Conservation (phyloP, 192 early-diverging fungal genomes). For the Umbelopsis sp. region DNA sequence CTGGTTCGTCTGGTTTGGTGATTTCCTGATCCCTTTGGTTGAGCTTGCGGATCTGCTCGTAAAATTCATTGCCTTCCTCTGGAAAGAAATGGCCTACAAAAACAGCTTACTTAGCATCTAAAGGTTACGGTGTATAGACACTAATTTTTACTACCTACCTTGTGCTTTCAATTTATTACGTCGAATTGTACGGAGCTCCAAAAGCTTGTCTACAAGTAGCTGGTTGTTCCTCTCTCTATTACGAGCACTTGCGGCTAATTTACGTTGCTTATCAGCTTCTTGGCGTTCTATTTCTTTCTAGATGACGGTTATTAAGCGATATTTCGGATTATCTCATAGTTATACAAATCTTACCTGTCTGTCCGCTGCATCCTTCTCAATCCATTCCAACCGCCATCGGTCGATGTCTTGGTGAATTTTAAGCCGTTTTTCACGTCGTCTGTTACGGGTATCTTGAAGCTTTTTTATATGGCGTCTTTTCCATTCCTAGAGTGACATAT, state of each 20-base stretch:
- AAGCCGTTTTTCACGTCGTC: background rate
- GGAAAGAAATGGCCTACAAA: constrained; percentile 10
- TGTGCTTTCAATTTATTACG: constrained; percentile 4
- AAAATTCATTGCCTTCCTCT: constrained; percentile 6
- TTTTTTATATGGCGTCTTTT: background rate
- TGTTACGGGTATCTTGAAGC: constrained; percentile 2
- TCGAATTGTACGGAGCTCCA: constrained; percentile 1
- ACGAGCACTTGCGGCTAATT: background rate
- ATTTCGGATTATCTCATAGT: too few relatives aligned
- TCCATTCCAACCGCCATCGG: constrained; percentile 9
- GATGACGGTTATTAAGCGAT: background rate
- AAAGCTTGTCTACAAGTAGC: constrained; percentile 12
- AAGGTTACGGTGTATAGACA: background rate
- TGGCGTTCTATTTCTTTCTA: background rate
- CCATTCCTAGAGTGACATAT: background rate
- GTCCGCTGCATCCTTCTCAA: constrained; percentile 1
- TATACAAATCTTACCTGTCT: background rate
- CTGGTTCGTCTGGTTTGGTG: background rate
- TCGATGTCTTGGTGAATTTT: background rate
- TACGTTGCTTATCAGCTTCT: constrained; percentile 7
- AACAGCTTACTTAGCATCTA: background rate
- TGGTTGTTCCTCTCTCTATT: constrained; percentile 6
- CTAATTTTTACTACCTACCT: background rate
- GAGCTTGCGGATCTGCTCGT: background rate
- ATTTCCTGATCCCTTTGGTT: background rate